phyloP scores from a whole-genome alignment of 2,329 filamentous ascomycete species.

The Cordyceps javanica region DNA sequence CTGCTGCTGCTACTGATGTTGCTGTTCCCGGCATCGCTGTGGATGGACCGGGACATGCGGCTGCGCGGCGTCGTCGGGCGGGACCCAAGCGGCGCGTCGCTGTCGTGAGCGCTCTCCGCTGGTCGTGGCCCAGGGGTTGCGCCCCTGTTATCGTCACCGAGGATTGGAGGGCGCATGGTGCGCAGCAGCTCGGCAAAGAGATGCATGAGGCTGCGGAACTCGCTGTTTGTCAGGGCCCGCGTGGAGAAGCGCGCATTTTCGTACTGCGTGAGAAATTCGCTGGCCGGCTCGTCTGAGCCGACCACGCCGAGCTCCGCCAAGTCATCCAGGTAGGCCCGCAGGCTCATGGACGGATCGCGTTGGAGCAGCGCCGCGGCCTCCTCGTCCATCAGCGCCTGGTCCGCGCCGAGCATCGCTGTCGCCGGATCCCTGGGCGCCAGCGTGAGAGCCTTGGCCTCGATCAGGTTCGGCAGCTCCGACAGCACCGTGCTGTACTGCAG shows the following conservation, averaged over 20 bases:
- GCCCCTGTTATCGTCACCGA: constrained; percentile 22
- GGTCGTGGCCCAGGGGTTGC: constrained; percentile 17
- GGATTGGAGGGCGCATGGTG: constrained; percentile 62
- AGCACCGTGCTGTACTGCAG: constrained; percentile 81
- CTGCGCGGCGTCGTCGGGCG: constrained; percentile 35
- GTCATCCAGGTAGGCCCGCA: constrained; percentile 73
- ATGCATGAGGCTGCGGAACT: constrained; percentile 76
- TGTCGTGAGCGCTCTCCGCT: constrained; percentile 38
- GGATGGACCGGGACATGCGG: constrained; percentile 22
- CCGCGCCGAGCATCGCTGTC: constrained; percentile 32
- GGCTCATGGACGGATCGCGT: constrained; percentile 61
- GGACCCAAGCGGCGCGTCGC: constrained; percentile 38
- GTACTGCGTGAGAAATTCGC: constrained; percentile 67
- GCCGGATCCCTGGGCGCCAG: constrained; percentile 66
- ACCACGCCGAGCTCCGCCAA: constrained; percentile 62
- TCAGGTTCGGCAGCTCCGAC: constrained; percentile 76
- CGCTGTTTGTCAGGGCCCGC: constrained; percentile 56
- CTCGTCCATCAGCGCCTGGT: constrained; percentile 48
- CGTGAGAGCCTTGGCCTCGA: constrained; percentile 89
- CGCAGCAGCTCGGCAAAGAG: constrained; percentile 76
- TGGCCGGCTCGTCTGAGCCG: constrained; percentile 30
- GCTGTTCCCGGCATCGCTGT: constrained; percentile 21
- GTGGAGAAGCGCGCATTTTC: constrained; percentile 81
- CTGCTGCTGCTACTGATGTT: background rate
- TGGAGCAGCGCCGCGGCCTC: constrained; percentile 64